Evolutionary conservation across 164 flowering plant species (phyloP).

Genomic region (Dillenia turbinata): DNA sequence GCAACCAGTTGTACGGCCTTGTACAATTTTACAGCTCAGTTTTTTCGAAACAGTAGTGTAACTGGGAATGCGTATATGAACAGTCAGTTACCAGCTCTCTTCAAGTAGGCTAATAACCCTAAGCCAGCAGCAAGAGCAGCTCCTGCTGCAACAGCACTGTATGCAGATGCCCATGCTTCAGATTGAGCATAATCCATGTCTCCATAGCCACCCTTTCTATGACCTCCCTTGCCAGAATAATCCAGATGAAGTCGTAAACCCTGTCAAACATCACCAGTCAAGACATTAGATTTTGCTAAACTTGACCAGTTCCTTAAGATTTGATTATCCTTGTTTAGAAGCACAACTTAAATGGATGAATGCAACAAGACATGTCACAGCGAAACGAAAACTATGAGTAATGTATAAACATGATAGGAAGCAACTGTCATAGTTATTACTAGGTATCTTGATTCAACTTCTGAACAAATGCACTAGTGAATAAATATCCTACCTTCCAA

Average conservation of each 20-base stretch:
- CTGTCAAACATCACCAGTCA: constrained; percentile 28
- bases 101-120: constrained; percentile 50
- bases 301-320: neutral
- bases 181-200: constrained; percentile 43
- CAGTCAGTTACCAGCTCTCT: constrained; percentile 43
- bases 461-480: neutral
- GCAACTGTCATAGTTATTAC: neutral
- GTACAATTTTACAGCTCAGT: too few relatives aligned
- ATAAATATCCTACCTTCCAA: constrained; percentile 64
- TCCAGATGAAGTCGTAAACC: constrained; percentile 82
- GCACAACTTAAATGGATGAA: too few relatives aligned
- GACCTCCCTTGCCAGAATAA: constrained; percentile 43
- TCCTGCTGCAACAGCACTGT: constrained; percentile 51
- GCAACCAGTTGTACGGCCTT: too few relatives aligned
- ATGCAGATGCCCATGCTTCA: constrained; percentile 66
- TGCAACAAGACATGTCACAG: too few relatives aligned
- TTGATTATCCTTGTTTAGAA: neutral
- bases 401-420: neutral
- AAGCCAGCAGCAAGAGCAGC: constrained; percentile 59
- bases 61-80: neutral
- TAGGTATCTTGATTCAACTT: neutral
- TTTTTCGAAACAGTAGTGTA: too few relatives aligned
- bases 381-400: neutral
- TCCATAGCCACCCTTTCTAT: constrained; percentile 29
- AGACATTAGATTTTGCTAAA: constrained; percentile 2